Evolutionary conservation across 352 stramenopile species (phyloP), one percentile per base, ranked within the genome.

Genomic region (Aphanomyces euteiches): DNA sequence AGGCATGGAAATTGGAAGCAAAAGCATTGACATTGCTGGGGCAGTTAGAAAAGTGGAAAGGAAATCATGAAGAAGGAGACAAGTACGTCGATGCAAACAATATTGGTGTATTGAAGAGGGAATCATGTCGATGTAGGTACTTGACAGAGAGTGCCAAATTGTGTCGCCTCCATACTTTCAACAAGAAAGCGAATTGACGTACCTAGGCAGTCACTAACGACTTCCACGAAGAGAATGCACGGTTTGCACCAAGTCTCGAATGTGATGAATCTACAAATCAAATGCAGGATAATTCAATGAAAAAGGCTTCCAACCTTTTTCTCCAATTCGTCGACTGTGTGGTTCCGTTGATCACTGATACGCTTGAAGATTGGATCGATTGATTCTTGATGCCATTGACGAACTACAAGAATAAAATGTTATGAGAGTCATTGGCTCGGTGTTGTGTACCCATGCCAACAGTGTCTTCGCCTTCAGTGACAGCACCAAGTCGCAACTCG

Each of bases 1-100:
- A 67, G 0, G 72, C 90, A 59, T 90, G 83, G 85, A 90, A 91
- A 60, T 56, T 76, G 12, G 82, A 93, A 59, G 81, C 85, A 15
- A 76, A 90, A 39, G 61, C 75, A 4, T 72, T 93, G 10, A 75
- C 90, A 75, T 79, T 89, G 54, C 75, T 93, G 1, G 85, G 85
- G 3, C 83, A 93, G 64, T 64, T 92, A 17, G 88, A 90, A 77
- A 90, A 90, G 48, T 92, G 85, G 85, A 79, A 85, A 58, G 81
- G 81, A 0, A 73, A 77, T 21, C 38, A 78, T 37, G 79, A 83
- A 15, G 37, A 83, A 7, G 83, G 80, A 5, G 75, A 88, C 38
- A 73, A 73, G 5, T 88, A 78, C 17, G 37, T 28, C 28, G 28
- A 28, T 28, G 28, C 28, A 28, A 28, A 28, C 28, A 28, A 28